Evolutionary conservation across 805 yeast species (phyloP).

Genomic region (Starmerella khaoyaiensis): DNA sequence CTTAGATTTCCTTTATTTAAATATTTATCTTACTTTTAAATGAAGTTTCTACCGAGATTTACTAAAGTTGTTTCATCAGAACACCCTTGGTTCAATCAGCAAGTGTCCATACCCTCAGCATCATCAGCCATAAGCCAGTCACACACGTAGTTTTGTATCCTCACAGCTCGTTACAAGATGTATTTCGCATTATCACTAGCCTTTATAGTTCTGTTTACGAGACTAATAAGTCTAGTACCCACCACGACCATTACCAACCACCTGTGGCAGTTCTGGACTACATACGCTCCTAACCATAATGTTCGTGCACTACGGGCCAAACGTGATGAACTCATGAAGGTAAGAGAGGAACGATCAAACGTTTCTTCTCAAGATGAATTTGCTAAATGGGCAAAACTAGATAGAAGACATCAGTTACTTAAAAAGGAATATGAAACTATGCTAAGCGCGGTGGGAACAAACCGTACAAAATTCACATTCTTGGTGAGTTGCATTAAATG

Average conservation of each 20-base stretch:
- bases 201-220: conserved; percentile 15
- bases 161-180: no score
- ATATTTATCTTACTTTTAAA: no score
- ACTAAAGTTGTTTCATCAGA: no score
- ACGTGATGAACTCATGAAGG: conserved; percentile 35
- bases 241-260: conserved; percentile 25
- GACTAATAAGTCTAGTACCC: conserved; percentile 18
- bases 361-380: conserved; percentile 87
- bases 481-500: conserved; percentile 30
- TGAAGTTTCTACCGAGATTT: no score
- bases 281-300: conserved; percentile 29
- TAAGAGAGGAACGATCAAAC: conserved; percentile 41
- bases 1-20: no score
- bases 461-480: conserved; percentile 30
- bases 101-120: no score
- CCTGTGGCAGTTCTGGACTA: conserved; percentile 32
- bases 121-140: no score
- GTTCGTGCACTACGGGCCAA: conserved; percentile 26
- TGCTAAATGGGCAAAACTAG: conserved; percentile 90
- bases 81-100: no score
- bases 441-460: conserved; percentile 30
- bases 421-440: conserved; percentile 37
- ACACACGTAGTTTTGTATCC: no score
- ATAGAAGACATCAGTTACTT: conserved; percentile 52
- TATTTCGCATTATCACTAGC: conserved; percentile 15